Base-by-base conservation (phyloP, 805 yeast species). In the Nakazawaea laoshanensis region DNA sequence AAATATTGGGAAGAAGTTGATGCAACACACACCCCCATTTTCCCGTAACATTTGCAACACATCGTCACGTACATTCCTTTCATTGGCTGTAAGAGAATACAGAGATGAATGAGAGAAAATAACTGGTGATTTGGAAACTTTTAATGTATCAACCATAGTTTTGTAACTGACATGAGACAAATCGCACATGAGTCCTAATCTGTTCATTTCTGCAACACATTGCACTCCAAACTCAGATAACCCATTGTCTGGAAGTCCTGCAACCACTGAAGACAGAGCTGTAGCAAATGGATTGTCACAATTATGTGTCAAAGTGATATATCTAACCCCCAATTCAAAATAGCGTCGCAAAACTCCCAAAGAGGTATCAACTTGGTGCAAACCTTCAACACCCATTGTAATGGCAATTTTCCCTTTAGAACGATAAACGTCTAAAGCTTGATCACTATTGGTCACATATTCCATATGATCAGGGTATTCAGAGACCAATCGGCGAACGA, bases 251-350 rank as follows among this genome's bases (percentile, higher is more conserved):
- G 53, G 57, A 25, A 54, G 50, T 1, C 74, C 74, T 12, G 58
- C 71, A 12, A 65, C 42, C 4, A 62, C 57, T 0, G 70, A 57
- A 4, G 68, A 56, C 6, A 75, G 74, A 10, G 76, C 71, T 9
- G 74, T 68, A 3, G 76, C 75, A 49, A 67, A 70, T 4, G 76
- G 74, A 39, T 70, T 70, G 41, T 70, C 74, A 49, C 76, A 68
- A 43, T 70, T 70, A 38, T 70, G 76, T 0, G 76, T 70, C 33
- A 70, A 45, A 0, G 77, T 70, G 26, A 67, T 62, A 44, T 70
- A 70, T 22, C 75, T 43, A n/a, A 69, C 71, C 9, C 77, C 77
- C 20, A 70, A 40, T 5, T 64, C 70, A 41, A 47, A 61, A 43
- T 64, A 70, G 42, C 58, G 65, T 42, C 77, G 54, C 20, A 70